These are phyloP conservation scores for Chlorella ohadii DNA, from an alignment of 139 green algal genomes.

Conservation along the genomic window DNA sequence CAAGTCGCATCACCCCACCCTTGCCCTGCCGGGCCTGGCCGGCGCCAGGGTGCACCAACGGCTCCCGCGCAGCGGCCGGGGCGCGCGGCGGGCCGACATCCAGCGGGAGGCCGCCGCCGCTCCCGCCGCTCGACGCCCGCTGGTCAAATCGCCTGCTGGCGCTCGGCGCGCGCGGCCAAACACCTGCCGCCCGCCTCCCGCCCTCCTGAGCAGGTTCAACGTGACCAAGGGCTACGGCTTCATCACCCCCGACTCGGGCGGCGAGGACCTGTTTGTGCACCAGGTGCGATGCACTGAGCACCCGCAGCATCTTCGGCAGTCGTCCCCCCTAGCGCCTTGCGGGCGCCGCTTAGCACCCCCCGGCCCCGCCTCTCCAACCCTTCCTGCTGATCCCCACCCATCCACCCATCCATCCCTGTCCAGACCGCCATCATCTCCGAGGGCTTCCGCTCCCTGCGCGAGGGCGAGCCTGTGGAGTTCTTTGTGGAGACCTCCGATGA, in stretches of 20 bases:
- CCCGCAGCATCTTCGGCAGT: no score
- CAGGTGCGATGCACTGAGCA: constrained; percentile 39
- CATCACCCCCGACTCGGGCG: constrained; percentile 72
- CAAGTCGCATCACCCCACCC: not conserved
- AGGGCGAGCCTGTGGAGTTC: constrained; percentile 83
- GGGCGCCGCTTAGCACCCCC: no score
- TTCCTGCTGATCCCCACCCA: not conserved
- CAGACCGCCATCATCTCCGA: constrained; percentile 77
- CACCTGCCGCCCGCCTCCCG: not conserved
- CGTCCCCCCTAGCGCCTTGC: no score
- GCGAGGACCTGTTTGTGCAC: constrained; percentile 84
- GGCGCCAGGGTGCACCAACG: no score
- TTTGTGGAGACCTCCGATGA: constrained; percentile 68
- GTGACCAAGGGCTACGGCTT: constrained; percentile 81
- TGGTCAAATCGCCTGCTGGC: not conserved
- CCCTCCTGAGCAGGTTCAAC: constrained; percentile 84
- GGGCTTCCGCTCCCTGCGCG: constrained; percentile 78
- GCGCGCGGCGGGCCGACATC: not conserved
- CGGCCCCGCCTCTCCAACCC: not conserved
- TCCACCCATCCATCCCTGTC: not conserved
- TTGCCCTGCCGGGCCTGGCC: not conserved
- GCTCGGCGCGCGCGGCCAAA: not conserved
- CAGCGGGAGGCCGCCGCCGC: not conserved
- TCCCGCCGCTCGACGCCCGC: not conserved
- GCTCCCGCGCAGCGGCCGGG: no score